A percentile compares a stretch with the other conserved stretches of the same genome.
These are phyloP conservation scores for Monilinia aucupariae DNA, from an alignment of 2,329 filamentous ascomycete genomes.

Conservation along the genomic window DNA sequence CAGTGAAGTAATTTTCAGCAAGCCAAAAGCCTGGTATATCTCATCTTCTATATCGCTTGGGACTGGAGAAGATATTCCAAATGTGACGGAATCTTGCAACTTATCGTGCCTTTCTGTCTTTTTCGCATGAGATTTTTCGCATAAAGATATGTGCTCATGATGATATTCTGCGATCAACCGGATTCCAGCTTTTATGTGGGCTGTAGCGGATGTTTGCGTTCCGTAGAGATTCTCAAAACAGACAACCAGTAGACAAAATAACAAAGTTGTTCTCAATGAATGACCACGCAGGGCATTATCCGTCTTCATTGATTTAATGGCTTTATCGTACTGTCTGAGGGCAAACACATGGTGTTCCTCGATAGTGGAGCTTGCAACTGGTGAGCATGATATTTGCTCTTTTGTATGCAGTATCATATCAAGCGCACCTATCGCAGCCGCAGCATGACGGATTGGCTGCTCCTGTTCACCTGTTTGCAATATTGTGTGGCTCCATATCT, in stretches of 20 bases:
- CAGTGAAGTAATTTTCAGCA: neutral
- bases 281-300: neutral
- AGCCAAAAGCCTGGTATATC: neutral
- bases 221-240: slow-evolving; percentile 4
- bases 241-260: slow-evolving; percentile 3
- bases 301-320: neutral
- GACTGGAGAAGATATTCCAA: slow-evolving; percentile 5
- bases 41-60: slow-evolving; percentile 11
- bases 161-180: neutral
- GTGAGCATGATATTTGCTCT: neutral
- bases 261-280: neutral
- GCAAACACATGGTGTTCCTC: neutral
- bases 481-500: neutral
- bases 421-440: slow-evolving; percentile 5
- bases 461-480: neutral
- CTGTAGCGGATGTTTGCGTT: neutral
- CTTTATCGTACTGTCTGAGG: neutral
- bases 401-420: neutral
- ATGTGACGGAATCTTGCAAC: neutral
- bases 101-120: neutral
- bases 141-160: neutral
- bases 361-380: neutral
- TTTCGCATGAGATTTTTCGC: too few species aligned
- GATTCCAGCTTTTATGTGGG: neutral
- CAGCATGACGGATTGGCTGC: neutral